Percentiles rank a stretch among this genome's conserved stretches.
phyloP scores from a whole-genome alignment of 2,329 filamentous ascomycete genomes.

The Parastagonospora nodorum region DNA sequence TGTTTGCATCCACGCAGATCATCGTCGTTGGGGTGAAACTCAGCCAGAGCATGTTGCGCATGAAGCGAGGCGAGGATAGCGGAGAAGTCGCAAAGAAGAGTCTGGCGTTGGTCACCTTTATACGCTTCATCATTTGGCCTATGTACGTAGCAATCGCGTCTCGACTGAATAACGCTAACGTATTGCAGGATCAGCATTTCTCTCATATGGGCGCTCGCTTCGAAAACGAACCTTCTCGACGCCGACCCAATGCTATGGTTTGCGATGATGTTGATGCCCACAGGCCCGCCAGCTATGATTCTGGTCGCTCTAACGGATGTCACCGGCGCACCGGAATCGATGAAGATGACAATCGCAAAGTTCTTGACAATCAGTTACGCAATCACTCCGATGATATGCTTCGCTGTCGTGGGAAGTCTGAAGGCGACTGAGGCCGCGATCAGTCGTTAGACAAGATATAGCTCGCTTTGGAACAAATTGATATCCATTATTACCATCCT shows the following conservation, averaged over 20 bases:
- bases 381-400: conserved; percentile 51
- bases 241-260: conserved; percentile 71
- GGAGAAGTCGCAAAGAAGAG: conserved; percentile 56
- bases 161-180: conserved; percentile 4
- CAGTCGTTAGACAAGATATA: background rate
- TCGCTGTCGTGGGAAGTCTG: conserved; percentile 50
- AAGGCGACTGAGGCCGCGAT: conserved; percentile 39
- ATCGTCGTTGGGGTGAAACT: conserved; percentile 71
- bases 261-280: conserved; percentile 64
- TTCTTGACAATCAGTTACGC: conserved; percentile 54
- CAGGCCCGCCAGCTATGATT: conserved; percentile 61
- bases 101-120: conserved; percentile 57
- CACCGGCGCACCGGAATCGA: conserved; percentile 47
- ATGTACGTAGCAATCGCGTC: conserved; percentile 13
- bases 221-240: conserved; percentile 57
- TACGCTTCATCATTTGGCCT: conserved; percentile 68
- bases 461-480: background rate
- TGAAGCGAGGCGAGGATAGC: conserved; percentile 51
- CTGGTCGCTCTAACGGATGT: conserved; percentile 59
- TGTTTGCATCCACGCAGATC: conserved; percentile 69
- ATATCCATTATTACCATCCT: background rate
- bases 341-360: conserved; percentile 61
- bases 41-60: conserved; percentile 57
- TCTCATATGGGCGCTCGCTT: conserved; percentile 60
- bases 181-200: conserved; percentile 53